phyloP scores from a whole-genome alignment of 108 stramenopile genomes.

The Fistulifera solaris region DNA sequence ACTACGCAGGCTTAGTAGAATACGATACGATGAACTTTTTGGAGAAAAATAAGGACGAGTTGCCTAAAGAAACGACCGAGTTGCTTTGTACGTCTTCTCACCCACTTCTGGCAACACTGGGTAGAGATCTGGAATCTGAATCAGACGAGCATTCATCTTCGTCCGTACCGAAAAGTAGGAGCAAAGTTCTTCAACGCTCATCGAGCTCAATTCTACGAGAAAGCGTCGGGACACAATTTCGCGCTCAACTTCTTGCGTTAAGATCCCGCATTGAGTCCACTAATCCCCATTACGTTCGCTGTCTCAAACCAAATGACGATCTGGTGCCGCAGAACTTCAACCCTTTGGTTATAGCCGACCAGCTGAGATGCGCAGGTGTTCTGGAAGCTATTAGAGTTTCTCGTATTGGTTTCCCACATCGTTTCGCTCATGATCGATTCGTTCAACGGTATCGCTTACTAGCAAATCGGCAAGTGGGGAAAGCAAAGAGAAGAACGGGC shows the following conservation, averaged over 20 bases:
- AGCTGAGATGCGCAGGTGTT: constrained; percentile 95
- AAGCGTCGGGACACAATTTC: constrained; percentile 81
- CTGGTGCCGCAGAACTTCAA: constrained; percentile 65
- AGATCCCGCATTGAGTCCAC: constrained; percentile 83
- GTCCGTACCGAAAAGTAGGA: background rate
- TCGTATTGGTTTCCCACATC: constrained; percentile 95
- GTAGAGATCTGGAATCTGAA: constrained; percentile 13
- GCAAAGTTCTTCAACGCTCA: constrained; percentile 9
- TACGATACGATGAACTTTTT: constrained; percentile 69
- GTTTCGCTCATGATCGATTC: constrained; percentile 84
- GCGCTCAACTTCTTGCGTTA: constrained; percentile 75
- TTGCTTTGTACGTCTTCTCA: constrained; percentile 47
- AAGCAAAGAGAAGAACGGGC: background rate
- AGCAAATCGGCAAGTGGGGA: constrained; percentile 3
- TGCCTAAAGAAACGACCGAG: constrained; percentile 78
- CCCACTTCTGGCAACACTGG: constrained; percentile 32
- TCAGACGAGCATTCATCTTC: background rate
- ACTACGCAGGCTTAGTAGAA: constrained; percentile 83
- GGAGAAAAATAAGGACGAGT: constrained; percentile 89
- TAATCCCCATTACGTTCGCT: constrained; percentile 97
- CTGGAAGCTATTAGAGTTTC: constrained; percentile 98
- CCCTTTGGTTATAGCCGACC: constrained; percentile 72
- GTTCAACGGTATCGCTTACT: constrained; percentile 60
- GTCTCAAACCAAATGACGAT: constrained; percentile 97
- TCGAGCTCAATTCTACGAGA: constrained; percentile 33